Percentiles rank a stretch among this genome's conserved stretches.
Evolutionary conservation across 2,329 filamentous ascomycete species (phyloP).

Genomic region (Microdochium bolleyi): DNA sequence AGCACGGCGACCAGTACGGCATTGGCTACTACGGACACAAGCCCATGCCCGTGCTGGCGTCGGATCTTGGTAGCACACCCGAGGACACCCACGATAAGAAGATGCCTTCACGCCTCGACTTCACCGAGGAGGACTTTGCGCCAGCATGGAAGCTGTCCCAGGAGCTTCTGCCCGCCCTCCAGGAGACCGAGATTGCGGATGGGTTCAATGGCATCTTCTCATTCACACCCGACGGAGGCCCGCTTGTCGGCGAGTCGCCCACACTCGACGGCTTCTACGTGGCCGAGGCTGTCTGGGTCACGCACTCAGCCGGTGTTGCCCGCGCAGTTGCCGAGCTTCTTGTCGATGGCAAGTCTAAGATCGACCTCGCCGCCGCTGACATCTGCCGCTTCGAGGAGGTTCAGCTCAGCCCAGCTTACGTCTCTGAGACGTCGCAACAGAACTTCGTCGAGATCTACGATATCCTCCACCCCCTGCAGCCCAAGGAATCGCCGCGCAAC

Average conservation of each 20-base stretch:
- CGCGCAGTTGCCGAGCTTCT: constrained; percentile 51
- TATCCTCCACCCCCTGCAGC: constrained; percentile 53
- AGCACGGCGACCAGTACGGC: constrained; percentile 54
- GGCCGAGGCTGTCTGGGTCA: constrained; percentile 60
- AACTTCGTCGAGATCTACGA: constrained; percentile 60
- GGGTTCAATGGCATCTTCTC: constrained; percentile 62
- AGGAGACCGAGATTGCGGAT: constrained; percentile 41
- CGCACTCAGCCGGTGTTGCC: constrained; percentile 56
- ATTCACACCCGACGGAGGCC: constrained; percentile 56
- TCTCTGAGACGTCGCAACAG: constrained; percentile 50
- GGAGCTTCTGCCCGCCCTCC: constrained; percentile 43
- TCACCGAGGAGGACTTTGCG: constrained; percentile 51
- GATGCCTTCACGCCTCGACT: constrained; percentile 56
- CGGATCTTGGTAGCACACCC: constrained; percentile 43
- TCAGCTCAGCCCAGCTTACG: constrained; percentile 46
- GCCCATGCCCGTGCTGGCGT: constrained; percentile 51
- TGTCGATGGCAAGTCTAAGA: constrained; percentile 43
- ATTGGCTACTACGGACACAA: constrained; percentile 59
- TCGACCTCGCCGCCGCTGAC: constrained; percentile 53
- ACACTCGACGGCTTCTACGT: constrained; percentile 54
- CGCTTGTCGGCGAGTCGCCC: constrained; percentile 50
- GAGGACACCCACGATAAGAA: constrained; percentile 46
- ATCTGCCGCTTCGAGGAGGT: constrained; percentile 53
- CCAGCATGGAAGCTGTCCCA: constrained; percentile 51
- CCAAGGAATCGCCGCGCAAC: constrained; percentile 46